phyloP scores from a whole-genome alignment of 257 asterid species.

The Lithospermum erythrorhizon region DNA sequence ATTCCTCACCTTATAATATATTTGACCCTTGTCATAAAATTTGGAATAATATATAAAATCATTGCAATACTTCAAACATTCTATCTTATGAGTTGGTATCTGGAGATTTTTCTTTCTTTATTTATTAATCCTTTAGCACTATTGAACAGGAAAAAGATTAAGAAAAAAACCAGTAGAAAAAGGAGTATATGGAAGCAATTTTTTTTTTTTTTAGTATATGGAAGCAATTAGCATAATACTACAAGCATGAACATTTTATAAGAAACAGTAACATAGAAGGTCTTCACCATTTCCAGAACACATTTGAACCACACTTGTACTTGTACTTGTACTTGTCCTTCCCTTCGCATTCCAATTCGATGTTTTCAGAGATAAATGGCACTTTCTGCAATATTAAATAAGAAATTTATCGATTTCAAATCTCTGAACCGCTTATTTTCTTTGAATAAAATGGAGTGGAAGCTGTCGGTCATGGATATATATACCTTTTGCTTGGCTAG shows the following conservation, averaged over 20 bases:
- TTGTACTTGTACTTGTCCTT: conserved; percentile 91
- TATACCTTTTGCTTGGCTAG: conserved; percentile 85
- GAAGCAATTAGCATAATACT: neutral
- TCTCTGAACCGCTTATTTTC: neutral
- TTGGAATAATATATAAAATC: neutral
- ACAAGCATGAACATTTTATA: neutral
- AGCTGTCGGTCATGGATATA: neutral
- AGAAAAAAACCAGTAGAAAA: neutral
- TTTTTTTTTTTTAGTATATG: too few species aligned
- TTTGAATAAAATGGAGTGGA: too few species aligned
- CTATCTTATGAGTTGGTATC: neutral
- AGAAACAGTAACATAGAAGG: neutral
- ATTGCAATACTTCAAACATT: neutral
- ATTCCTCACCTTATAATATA: too few species aligned
- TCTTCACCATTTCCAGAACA: conserved; percentile 94
- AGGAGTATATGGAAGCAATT: neutral
- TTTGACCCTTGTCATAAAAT: neutral
- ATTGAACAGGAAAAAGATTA: neutral
- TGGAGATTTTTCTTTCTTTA: neutral
- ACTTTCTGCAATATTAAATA: conserved; percentile 56
- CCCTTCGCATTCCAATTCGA: conserved; percentile 79
- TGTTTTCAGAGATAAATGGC: conserved; percentile 68
- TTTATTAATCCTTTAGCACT: neutral
- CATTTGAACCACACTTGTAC: conserved; percentile 92
- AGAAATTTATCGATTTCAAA: neutral